These are phyloP conservation scores for Paecilomyces sp. DNA, from an alignment of 2,329 filamentous ascomycete species.

Conservation along the genomic window DNA sequence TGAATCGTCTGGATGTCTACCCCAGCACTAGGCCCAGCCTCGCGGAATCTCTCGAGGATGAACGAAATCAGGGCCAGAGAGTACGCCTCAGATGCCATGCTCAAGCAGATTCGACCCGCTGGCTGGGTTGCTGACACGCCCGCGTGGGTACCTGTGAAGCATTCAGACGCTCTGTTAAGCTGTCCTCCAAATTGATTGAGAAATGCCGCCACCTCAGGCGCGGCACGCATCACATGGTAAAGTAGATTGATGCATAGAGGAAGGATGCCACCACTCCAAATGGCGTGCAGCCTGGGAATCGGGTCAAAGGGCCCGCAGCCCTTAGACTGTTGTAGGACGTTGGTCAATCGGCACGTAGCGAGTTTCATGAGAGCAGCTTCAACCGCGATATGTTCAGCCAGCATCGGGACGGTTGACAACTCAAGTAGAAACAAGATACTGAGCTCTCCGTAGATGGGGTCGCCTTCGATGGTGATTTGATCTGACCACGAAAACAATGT, in stretches of 20 bases:
- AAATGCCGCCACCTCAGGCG: constrained; percentile 77
- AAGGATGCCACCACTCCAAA: constrained; percentile 84
- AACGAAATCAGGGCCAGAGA: constrained; percentile 68
- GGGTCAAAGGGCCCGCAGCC: constrained; percentile 74
- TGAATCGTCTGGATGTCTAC: constrained; percentile 58
- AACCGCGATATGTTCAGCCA: constrained; percentile 85
- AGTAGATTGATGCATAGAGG: constrained; percentile 86
- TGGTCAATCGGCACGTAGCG: constrained; percentile 69
- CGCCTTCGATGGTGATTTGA: constrained; percentile 65
- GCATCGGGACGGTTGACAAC: constrained; percentile 68
- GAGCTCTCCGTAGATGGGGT: constrained; percentile 91
- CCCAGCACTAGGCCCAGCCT: constrained; percentile 56
- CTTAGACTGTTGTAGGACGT: constrained; percentile 62
- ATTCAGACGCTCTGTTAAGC: constrained; percentile 62
- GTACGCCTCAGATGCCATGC: constrained; percentile 69
- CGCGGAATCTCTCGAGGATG: constrained; percentile 60
- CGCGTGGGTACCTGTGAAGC: constrained; percentile 51
- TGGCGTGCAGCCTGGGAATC: constrained; percentile 68
- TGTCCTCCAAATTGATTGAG: constrained; percentile 83
- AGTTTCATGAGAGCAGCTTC: constrained; percentile 77
- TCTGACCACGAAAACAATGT: constrained; percentile 94
- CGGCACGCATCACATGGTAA: constrained; percentile 70
- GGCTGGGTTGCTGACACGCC: constrained; percentile 39
- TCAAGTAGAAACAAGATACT: constrained; percentile 82
- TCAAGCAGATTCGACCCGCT: constrained; percentile 61